Base-by-base conservation (phyloP, 768 basidiomycete species). In the Pleurotus djamor region DNA sequence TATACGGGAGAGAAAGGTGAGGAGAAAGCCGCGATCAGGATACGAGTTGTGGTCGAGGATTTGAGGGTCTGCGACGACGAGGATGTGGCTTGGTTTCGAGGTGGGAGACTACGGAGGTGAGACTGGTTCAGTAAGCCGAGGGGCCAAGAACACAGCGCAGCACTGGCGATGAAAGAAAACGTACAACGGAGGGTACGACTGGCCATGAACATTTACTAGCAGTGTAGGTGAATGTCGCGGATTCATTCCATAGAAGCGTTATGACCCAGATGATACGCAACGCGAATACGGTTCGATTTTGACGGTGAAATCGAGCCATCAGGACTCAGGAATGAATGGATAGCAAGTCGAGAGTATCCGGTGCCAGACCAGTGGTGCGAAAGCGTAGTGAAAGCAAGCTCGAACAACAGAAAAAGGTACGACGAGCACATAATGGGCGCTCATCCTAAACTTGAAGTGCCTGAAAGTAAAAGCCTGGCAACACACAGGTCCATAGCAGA, bases 11-110 rank as follows among this genome's bases (percentile, higher is more conserved):
- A 93, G 65, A 57, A 79, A 80, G 58, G 84, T 83, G 21, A 91
- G 70, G 67, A 83, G 71, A 21, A 78, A 67, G 4, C 75, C 68
- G 4, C 89, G 82, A 41, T 74, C 83, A 8, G 87, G 86, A 69
- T 94, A 94, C 3, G 91, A 91, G 47, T 81, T 76, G 49, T 80
- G 79, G 69, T 95, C 88, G 48, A 93, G 79, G 32, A 96, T 83
- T 72, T 96, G 94, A 0, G 94, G 91, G 72, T 97, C 96, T 10
- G 95, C 88, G 37, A 95, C 76, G 48, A 96, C 75, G n/a, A 97
- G 84, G 17, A 93, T 76, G 69, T 87, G 90, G 62, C 60, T 76
- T 61, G 60, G 66, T 68, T 60, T 67, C 37, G 66, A 63, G 52
- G 59, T 48, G 34, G 62, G 63, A 6, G 59, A 62, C 56, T n/a